Evolutionary conservation across 2,329 filamentous ascomycete species (phyloP).

Genomic region (Esteya vermicola): DNA sequence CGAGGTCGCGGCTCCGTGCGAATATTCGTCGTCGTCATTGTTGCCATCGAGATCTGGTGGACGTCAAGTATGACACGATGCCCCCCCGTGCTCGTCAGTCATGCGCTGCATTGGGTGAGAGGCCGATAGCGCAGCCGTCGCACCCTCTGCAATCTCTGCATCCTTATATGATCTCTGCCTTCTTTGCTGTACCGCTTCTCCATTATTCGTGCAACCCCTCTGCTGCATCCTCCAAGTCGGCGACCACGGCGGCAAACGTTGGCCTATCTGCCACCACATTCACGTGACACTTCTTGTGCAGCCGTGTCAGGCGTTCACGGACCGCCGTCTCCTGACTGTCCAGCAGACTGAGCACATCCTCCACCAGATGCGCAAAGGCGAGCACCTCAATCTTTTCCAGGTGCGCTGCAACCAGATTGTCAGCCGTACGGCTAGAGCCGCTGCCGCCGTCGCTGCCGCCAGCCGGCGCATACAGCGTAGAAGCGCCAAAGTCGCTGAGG

Average conservation of each 20-base stretch:
- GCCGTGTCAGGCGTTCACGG: slow-evolving; percentile 12
- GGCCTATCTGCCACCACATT: slow-evolving; percentile 16
- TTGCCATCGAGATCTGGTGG: no score
- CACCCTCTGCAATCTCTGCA: no score
- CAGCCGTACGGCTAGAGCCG: no score
- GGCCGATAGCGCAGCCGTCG: no score
- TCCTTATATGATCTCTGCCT: no score
- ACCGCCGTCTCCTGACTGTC: neutral
- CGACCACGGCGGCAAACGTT: slow-evolving; percentile 17
- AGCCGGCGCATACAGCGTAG: slow-evolving; percentile 24
- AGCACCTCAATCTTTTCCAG: slow-evolving; percentile 31
- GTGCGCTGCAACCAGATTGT: neutral
- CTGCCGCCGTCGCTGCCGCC: slow-evolving; percentile 2
- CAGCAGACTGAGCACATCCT: slow-evolving; percentile 26
- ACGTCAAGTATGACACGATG: no score
- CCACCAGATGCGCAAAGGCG: slow-evolving; percentile 31
- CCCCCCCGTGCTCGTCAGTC: no score
- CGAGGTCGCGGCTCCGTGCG: no score
- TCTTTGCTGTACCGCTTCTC: neutral
- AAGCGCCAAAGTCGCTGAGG: slow-evolving; percentile 32
- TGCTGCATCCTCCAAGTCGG: slow-evolving; percentile 9
- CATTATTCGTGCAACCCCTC: no score
- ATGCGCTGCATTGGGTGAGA: no score
- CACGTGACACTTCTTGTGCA: slow-evolving; percentile 17
- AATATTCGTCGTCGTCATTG: no score